Evolutionary conservation across 345 rosid species (phyloP).

Genomic region (Camelina hispida): DNA sequence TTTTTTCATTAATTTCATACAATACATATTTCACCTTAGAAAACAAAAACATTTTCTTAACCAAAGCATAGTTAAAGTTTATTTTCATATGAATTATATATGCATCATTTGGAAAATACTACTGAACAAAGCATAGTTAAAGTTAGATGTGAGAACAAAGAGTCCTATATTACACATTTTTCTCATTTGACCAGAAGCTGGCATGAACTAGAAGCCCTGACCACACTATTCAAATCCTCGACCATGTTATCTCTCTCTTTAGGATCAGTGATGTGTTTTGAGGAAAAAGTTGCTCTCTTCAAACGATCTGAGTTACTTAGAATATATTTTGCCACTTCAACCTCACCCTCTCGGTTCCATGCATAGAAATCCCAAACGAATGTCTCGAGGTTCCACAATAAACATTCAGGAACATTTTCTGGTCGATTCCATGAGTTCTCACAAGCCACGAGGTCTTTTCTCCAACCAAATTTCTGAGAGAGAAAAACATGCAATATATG

Average conservation of each 20-base stretch:
- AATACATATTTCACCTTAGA: too few species aligned
- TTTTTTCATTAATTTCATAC: too few species aligned
- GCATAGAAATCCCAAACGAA: background rate
- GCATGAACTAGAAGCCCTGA: constrained; percentile 7
- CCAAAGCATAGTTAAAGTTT: too few species aligned
- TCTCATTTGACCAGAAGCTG: background rate
- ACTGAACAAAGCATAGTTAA: too few species aligned
- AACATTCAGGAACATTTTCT: background rate
- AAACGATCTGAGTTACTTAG: background rate
- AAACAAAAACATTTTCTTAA: too few species aligned
- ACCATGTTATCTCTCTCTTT: background rate
- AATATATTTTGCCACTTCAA: background rate
- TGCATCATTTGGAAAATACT: too few species aligned
- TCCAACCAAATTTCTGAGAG: background rate
- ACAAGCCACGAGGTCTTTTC: too few species aligned
- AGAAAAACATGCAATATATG: background rate
- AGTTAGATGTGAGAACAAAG: too few species aligned
- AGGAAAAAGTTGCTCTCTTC: background rate
- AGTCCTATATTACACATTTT: too few species aligned
- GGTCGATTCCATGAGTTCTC: background rate
- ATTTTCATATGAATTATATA: too few species aligned
- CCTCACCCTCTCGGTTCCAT: background rate
- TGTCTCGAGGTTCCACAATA: background rate
- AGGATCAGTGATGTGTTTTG: background rate
- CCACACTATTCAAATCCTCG: background rate